Evolutionary conservation across 352 stramenopile species (phyloP), one percentile per base, ranked within the genome.

Genomic region (Phytophthora lateralis): DNA sequence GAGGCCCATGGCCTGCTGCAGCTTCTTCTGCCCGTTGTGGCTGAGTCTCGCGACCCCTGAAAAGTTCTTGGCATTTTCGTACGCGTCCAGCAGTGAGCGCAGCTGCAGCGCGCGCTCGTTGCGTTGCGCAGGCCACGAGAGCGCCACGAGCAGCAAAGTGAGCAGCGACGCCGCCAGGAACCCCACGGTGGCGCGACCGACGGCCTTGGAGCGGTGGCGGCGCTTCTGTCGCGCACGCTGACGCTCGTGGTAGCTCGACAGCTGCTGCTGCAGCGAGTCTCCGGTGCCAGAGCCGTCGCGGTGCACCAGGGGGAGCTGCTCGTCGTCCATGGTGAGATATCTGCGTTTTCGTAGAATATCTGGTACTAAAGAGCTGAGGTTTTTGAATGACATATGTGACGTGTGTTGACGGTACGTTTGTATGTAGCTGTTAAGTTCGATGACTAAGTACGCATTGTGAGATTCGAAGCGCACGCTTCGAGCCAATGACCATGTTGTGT

Each of bases 41-140:
- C 65, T 81, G 24, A 88, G 55, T 11, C 73, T 43, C 50, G 78
- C 74, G 46, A 90, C 78, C 8, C 78, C 80, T 21, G 78, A 80
- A 60, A 90, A 89, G 60, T 74, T 69, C 29, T 60, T 46, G 14
- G 64, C 49, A 12, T 70, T 47, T 32, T 78, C 56, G 45, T 82
- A 75, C 3, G 66, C 54, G 38, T 69, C 45, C 46, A 71, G 52
- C 6, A 89, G 56, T 1, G 53, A 66, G 2, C 39, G 51, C 14
- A 75, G 55, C 38, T 79, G 73, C 45, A 75, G 47, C 18, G 51
- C 55, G n/a, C 66, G 61, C 12, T 69, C 60, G 14, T 74, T 70
- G 34, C 26, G 63, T 32, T 65, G 73, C 15, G 60, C 54, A 21
- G 75, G 70, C 69, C 65, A 75, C 18, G 65, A 81, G 7, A 82